phyloP scores from a whole-genome alignment of 306 rosid genomes.

The Albizia julibrissin region DNA sequence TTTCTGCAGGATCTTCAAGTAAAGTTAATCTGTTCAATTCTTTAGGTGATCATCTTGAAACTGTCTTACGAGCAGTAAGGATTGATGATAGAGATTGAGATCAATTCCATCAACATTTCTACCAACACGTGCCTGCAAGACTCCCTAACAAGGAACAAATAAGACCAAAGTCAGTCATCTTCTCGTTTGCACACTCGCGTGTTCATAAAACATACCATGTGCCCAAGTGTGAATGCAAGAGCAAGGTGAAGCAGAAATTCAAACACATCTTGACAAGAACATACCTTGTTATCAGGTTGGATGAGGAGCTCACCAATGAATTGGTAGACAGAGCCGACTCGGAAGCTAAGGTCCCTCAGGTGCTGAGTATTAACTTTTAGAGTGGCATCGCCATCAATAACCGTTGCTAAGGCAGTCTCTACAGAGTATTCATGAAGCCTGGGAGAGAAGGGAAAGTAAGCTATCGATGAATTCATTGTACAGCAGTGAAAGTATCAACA shows the following conservation, averaged over 20 bases:
- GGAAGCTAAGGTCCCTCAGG: slow-evolving; percentile 62
- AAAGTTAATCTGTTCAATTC: slow-evolving; percentile 32
- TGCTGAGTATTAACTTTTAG: slow-evolving; percentile 58
- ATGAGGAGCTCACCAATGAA: slow-evolving; percentile 81
- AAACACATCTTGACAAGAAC: slow-evolving; percentile 2
- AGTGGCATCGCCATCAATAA: slow-evolving; percentile 57
- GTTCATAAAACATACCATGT: slow-evolving; percentile 21
- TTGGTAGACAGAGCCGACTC: slow-evolving; percentile 73
- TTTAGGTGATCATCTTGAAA: slow-evolving; percentile 68
- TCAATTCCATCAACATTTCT: slow-evolving; percentile 92
- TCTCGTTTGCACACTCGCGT: neutral
- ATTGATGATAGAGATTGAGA: slow-evolving; percentile 71
- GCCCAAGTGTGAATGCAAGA: slow-evolving; percentile 11
- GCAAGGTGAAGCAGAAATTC: neutral
- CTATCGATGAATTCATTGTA: slow-evolving; percentile 12
- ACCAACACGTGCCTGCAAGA: slow-evolving; percentile 46
- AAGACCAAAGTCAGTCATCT: neutral
- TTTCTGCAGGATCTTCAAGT: slow-evolving; percentile 5
- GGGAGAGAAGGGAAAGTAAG: slow-evolving; percentile 20
- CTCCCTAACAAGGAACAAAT: slow-evolving; percentile 48
- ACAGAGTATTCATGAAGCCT: slow-evolving; percentile 64
- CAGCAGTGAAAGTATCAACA: slow-evolving; percentile 3
- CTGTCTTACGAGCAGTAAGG: slow-evolving; percentile 66
- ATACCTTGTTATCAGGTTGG: slow-evolving; percentile 69
- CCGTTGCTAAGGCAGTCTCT: slow-evolving; percentile 63